Percentiles rank a stretch among this genome's conserved stretches.
phyloP scores from a whole-genome alignment of 257 asterid species.

The Coffea canephora region DNA sequence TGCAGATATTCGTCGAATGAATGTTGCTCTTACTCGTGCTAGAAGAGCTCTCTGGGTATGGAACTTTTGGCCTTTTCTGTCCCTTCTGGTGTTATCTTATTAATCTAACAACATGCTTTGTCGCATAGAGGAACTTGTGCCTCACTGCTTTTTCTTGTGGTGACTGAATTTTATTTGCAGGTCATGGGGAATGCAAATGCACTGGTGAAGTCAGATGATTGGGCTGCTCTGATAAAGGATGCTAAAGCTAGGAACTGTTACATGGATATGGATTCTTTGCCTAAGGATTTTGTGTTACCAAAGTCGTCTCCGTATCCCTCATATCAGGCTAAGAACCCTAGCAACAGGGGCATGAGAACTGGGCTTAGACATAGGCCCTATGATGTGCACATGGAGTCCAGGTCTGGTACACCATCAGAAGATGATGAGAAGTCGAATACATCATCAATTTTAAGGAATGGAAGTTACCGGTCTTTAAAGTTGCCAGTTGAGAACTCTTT shows the following conservation, averaged over 20 bases:
- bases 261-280: slow-evolving; percentile 88
- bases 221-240: slow-evolving; percentile 89
- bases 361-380: slow-evolving; percentile 73
- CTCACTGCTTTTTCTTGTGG: background rate
- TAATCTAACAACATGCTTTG: background rate
- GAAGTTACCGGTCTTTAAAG: slow-evolving; percentile 57
- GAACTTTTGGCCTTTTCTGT: background rate
- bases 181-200: slow-evolving; percentile 96
- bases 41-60: slow-evolving; percentile 98
- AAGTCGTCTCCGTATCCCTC: slow-evolving; percentile 46
- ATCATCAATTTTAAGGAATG: slow-evolving; percentile 49
- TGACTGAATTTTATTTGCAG: slow-evolving; percentile 32
- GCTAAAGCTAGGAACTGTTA: slow-evolving; percentile 81
- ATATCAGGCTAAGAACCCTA: slow-evolving; percentile 48
- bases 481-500: slow-evolving; percentile 51
- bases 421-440: slow-evolving; percentile 76
- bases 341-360: slow-evolving; percentile 61
- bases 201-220: slow-evolving; percentile 79
- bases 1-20: slow-evolving; percentile 98
- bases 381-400: slow-evolving; percentile 70
- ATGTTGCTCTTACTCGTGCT: slow-evolving; percentile 97
- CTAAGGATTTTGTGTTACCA: slow-evolving; percentile 65
- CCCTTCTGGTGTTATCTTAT: background rate
- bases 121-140: background rate
- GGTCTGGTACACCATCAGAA: slow-evolving; percentile 93